Evolutionary conservation across 495 filamentous ascomycete species (phyloP), one percentile per base, ranked within the genome.

Genomic region (Gamarada debralockiae): DNA sequence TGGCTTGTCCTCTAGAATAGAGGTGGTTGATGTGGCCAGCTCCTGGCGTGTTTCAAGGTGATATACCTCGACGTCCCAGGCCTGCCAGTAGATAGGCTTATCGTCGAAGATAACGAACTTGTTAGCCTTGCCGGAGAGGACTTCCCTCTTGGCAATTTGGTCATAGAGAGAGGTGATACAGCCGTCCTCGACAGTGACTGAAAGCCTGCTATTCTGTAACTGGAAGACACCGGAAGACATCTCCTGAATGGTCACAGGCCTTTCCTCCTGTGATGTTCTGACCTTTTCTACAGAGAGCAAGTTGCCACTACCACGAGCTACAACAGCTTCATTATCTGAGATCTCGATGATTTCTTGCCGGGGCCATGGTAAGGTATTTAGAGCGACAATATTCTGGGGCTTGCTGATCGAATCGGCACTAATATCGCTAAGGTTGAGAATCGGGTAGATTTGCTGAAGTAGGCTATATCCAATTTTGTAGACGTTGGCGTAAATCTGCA

Each of bases 11-110:
- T 93, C 87, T n/a, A 75, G 60, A 45, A 97, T 83, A 17, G 68
- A 72, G 15, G 86, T 88, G 56, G 80, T 74, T 41, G 78, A 72
- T 21, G 80, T 73, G 0, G 72, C 62, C 5, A 98, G 72, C 60
- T 88, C 89, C 57, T 87, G 79, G 42, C 92, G 83, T 0, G 89
- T 92, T 48, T 90, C 86, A 17, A 96, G 78, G 56, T 97, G 92
- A 72, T 87, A 98, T 37, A 97, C 89, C 65, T 98, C 93, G 31
- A 96, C 91, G 67, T 98, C 93, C 93, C 93, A 98, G 1, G 92
- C 93, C 70, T 98, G 92, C 93, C 93, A 98, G 72, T 96, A 95
- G 15, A 97, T 76, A 17, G 93, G 93, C 70, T 97, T 97, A 69
- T 98, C 93, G 63, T 98, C 93, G 64, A 93, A 97, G 46, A 97